Percentiles rank a stretch among this genome's conserved stretches.
phyloP scores from a whole-genome alignment of 2,329 filamentous ascomycete genomes.

The Remersonia thermophila region DNA sequence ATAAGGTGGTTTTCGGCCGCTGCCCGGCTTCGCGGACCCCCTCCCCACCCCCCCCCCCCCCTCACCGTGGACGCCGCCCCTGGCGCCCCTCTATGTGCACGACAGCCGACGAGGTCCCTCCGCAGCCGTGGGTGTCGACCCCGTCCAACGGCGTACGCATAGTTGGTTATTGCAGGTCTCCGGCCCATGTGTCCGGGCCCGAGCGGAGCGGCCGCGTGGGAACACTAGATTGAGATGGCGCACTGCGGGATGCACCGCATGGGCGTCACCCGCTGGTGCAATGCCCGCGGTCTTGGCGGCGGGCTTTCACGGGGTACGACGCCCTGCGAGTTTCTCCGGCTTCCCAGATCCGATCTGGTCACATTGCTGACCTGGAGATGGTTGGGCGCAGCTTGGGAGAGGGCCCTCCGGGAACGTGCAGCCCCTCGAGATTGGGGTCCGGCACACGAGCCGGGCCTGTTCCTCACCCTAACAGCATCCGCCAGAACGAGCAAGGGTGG shows the following conservation, averaged over 20 bases:
- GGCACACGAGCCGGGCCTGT: no score
- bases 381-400: no score
- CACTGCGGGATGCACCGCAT: constrained; percentile 15
- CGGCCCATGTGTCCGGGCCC: constrained; percentile 11
- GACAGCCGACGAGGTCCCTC: no score
- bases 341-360: not conserved
- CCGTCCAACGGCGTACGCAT: no score
- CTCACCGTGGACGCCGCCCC: not conserved
- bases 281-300: constrained; percentile 14
- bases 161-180: constrained; percentile 4
- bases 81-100: no score
- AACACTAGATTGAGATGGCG: constrained; percentile 20
- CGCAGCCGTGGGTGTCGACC: not conserved
- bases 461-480: no score
- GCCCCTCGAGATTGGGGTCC: no score
- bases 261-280: constrained; percentile 7
- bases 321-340: not conserved
- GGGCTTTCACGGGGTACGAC: constrained; percentile 5
- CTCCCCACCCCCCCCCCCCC: no score
- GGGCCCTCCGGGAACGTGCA: no score
- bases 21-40: constrained; percentile 5
- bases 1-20: constrained; percentile 15
- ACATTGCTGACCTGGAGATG: constrained; percentile 2
- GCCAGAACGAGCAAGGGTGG: no score
- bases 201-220: constrained; percentile 9